phyloP scores from a whole-genome alignment of 1,139 yeast genomes.

The Hyphopichia wangnamkhiaoensis region DNA sequence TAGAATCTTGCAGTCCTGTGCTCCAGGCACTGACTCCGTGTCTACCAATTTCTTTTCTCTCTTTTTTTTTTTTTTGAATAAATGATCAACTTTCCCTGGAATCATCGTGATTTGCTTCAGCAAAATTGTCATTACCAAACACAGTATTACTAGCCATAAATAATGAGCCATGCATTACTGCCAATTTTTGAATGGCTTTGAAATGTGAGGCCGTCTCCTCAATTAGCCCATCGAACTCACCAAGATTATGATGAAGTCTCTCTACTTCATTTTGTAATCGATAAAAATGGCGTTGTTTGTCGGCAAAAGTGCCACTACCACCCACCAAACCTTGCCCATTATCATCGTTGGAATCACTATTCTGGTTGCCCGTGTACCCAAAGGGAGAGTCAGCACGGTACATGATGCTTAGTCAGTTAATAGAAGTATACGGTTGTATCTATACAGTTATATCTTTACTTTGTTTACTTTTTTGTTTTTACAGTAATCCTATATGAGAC shows the following conservation, averaged over 20 bases:
- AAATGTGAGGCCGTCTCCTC: conserved; percentile 59
- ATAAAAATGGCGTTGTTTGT: conserved; percentile 54
- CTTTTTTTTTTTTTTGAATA: too few species aligned
- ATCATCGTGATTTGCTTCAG: too few species aligned
- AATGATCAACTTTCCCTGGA: too few species aligned
- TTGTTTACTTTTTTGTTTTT: neutral
- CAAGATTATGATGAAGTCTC: conserved; percentile 58
- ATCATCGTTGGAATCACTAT: neutral
- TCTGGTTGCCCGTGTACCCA: neutral
- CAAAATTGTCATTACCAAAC: conserved; percentile 51
- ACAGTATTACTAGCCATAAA: conserved; percentile 66
- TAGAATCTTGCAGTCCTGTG: too few species aligned
- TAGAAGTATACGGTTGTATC: too few species aligned
- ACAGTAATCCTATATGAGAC: too few species aligned
- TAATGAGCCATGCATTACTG: conserved; percentile 61
- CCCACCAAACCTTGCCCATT: neutral
- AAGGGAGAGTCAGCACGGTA: neutral
- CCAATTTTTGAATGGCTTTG: conserved; percentile 54
- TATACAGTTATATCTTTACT: too few species aligned
- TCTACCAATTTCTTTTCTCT: too few species aligned
- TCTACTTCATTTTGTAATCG: conserved; percentile 66
- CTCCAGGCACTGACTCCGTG: too few species aligned
- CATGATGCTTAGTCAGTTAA: neutral
- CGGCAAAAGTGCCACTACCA: neutral
- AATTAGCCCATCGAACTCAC: conserved; percentile 57